Conservation (phyloP, 2,329 filamentous ascomycete genomes). For the Clonostachys rhizophaga region DNA sequence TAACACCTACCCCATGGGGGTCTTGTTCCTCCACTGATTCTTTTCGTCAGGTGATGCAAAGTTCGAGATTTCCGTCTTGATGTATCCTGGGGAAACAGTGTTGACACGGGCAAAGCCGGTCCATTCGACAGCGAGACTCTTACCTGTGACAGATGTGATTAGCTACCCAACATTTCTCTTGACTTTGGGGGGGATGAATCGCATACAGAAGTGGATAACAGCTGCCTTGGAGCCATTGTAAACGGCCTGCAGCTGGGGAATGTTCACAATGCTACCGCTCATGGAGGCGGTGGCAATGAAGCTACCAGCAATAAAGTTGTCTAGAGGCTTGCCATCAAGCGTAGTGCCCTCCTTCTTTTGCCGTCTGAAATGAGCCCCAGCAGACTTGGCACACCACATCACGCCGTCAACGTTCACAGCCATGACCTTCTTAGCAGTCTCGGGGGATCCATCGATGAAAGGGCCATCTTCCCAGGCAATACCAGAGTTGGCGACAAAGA, state of each 20-base stretch:
- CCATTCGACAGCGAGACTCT: slow-evolving; percentile 73
- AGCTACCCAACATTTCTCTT: no score
- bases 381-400: slow-evolving; percentile 71
- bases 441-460: slow-evolving; percentile 59
- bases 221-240: slow-evolving; percentile 73
- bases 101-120: slow-evolving; percentile 70
- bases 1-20: slow-evolving; percentile 61
- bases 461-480: slow-evolving; percentile 68
- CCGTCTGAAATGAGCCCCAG: slow-evolving; percentile 63
- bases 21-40: slow-evolving; percentile 72
- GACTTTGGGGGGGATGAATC: not conserved
- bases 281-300: slow-evolving; percentile 79
- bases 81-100: slow-evolving; percentile 70
- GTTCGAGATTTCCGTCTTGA: slow-evolving; percentile 66
- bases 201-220: slow-evolving; percentile 50
- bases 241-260: slow-evolving; percentile 69
- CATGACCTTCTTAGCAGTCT: slow-evolving; percentile 64
- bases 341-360: slow-evolving; percentile 66
- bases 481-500: slow-evolving; percentile 77
- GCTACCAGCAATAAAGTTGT: slow-evolving; percentile 58
- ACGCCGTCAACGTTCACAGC: slow-evolving; percentile 70
- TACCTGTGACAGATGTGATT: slow-evolving; percentile 34
- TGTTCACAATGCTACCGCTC: slow-evolving; percentile 73
- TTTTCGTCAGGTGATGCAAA: slow-evolving; percentile 64
- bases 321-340: slow-evolving; percentile 54